Evolutionary conservation across 805 yeast species (phyloP), one percentile per base, ranked within the genome.

Genomic region (Starmerella asiatica): DNA sequence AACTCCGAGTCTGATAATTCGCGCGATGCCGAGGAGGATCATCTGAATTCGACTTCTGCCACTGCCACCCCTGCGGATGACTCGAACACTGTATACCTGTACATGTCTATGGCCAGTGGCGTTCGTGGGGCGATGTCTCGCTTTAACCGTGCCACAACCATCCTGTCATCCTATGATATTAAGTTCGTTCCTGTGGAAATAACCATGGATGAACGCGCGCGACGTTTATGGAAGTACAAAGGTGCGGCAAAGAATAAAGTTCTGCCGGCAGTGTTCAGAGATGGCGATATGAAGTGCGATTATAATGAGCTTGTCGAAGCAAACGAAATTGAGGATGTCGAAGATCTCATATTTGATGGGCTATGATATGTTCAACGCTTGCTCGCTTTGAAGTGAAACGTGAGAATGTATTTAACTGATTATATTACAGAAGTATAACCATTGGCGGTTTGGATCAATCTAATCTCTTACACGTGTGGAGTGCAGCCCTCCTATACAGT

Each of bases 21-120:
- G 14, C 11, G 15, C 23, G 32, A 12, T 14, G 24, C 17, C 29
- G 15, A 3, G 26, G 26, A 1, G 31, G 35, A 19, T 17, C 21
- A 7, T 8, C 32, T n/a, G 4, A 20, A 14, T n/a, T n/a, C n/a
- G n/a, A n/a, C n/a, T n/a, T n/a, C n/a, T n/a, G n/a, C n/a, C n/a
- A n/a, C n/a, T n/a, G 37, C 26, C 11, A 11, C 9, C 11, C 11
- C 26, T 23, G 26, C 26, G 9, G 11, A 33, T 12, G 51, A 47
- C 20, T 29, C 40, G 5, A 28, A 49, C 21, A 36, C 40, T 2
- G 78, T 84, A 21, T 81, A 75, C 55, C 56, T 84, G 17, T 83
- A 65, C 59, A 79, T 93, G 0, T 84, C 94, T 0, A 62, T 84
- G 37, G 93, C 93, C 0, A 91, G 93, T 86, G 93, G 12, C 72